Evolutionary conservation across 2,329 filamentous ascomycete species (phyloP).

Genomic region (Ophiocordyceps australis): DNA sequence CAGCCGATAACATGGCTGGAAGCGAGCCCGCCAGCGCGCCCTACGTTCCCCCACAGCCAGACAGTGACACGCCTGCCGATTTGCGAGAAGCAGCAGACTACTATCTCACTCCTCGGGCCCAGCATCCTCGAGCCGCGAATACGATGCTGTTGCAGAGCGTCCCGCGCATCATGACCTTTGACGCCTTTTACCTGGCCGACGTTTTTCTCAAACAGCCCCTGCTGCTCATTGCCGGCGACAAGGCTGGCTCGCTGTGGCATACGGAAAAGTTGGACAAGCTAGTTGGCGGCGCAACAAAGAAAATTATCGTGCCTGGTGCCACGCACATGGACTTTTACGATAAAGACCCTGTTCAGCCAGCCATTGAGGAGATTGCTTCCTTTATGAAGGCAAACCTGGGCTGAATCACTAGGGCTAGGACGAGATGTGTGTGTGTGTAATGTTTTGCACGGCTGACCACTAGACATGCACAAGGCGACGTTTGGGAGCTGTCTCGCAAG

Average conservation of each 20-base stretch:
- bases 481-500: no score
- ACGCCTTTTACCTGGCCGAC: slow-evolving; percentile 2
- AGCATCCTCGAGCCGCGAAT: slow-evolving; percentile 1
- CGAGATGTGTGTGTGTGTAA: no score
- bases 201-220: slow-evolving; percentile 2
- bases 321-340: slow-evolving; percentile 3
- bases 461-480: no score
- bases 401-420: background rate
- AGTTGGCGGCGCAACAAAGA: background rate
- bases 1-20: slow-evolving; percentile 1
- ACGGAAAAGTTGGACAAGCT: slow-evolving; percentile 1
- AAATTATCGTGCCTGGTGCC: slow-evolving; percentile 2
- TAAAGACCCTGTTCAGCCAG: slow-evolving; percentile 3
- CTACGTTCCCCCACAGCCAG: background rate
- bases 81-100: slow-evolving; percentile 1
- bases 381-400: slow-evolving; percentile 1
- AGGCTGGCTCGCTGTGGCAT: slow-evolving; percentile 1
- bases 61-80: slow-evolving; percentile 1
- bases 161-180: slow-evolving; percentile 2
- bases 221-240: slow-evolving; percentile 3
- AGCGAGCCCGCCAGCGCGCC: slow-evolving; percentile 1
- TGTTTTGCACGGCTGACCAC: no score
- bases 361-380: slow-evolving; percentile 1
- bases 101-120: slow-evolving; percentile 2
- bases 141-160: slow-evolving; percentile 1